phyloP scores from a whole-genome alignment of 345 rosid species.

The Syzygium oleosum region DNA sequence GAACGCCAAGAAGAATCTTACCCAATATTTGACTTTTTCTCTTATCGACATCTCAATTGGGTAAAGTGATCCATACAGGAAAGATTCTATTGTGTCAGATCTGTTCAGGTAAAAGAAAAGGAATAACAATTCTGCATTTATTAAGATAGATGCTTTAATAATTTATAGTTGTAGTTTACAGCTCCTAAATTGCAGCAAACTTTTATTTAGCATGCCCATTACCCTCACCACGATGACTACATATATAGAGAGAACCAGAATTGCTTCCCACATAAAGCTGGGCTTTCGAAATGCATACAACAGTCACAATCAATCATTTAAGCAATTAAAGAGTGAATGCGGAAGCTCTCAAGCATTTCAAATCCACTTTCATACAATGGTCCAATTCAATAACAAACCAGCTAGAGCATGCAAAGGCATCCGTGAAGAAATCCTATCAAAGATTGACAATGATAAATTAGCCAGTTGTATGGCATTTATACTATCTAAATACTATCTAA shows the following conservation, averaged over 20 bases:
- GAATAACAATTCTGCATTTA: not conserved
- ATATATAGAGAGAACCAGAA: not conserved
- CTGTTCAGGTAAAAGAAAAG: constrained; percentile 41
- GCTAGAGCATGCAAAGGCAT: not conserved
- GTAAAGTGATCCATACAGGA: constrained; percentile 59
- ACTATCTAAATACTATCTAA: not conserved
- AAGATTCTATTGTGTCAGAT: constrained; percentile 76
- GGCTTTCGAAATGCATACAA: not conserved
- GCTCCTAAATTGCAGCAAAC: not conserved
- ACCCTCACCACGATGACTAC: not conserved
- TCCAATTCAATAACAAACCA: not conserved
- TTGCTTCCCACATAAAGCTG: not conserved
- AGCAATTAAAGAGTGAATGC: not conserved
- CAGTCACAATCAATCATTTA: not conserved
- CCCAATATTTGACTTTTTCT: constrained; percentile 70
- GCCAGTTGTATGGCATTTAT: not conserved
- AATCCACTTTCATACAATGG: not conserved
- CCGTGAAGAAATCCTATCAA: not conserved
- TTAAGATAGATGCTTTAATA: not conserved
- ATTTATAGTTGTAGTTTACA: not conserved
- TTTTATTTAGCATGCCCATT: not conserved
- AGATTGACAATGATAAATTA: not conserved
- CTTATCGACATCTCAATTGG: constrained; percentile 51
- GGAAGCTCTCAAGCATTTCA: not conserved
- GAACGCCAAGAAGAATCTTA: constrained; percentile 64